Percentiles rank a stretch among this genome's conserved stretches.
These are phyloP conservation scores for Podospora pseudocomata DNA, from an alignment of 495 filamentous ascomycete species.

Conservation along the genomic window DNA sequence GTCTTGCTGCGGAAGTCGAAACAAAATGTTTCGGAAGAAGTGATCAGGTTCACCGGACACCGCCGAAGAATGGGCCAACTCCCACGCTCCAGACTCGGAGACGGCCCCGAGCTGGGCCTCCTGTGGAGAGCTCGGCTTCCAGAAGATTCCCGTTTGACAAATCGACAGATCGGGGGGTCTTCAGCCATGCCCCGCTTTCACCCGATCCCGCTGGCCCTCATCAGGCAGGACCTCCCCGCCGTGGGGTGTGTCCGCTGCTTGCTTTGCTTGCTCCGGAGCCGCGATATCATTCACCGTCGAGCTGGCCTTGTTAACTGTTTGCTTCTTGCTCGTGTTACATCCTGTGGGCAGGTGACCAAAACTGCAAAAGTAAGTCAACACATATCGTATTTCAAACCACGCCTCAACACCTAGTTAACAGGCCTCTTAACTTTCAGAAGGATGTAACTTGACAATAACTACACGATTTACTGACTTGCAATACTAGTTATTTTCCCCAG, in stretches of 20 bases:
- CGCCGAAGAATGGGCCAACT: neutral
- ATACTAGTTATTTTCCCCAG: no score
- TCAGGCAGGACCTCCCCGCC: neutral
- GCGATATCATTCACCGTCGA: neutral
- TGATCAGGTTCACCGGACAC: neutral
- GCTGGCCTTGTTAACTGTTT: neutral
- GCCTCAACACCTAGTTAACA: no score
- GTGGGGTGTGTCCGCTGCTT: conserved; percentile 6
- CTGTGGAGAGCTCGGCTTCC: conserved; percentile 5
- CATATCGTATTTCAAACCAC: no score
- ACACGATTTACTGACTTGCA: no score
- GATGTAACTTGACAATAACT: no score
- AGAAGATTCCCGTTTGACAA: conserved; percentile 21
- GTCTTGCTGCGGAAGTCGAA: neutral
- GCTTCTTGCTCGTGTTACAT: neutral
- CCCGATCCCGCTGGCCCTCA: neutral
- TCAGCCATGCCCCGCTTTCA: conserved; percentile 6
- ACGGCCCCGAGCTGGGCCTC: neutral
- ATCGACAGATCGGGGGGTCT: conserved; percentile 5
- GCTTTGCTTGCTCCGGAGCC: neutral
- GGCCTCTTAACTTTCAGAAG: no score
- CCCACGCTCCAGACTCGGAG: neutral
- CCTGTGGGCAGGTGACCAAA: no score
- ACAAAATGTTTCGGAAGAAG: neutral
- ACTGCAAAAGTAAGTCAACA: no score